Evolutionary conservation across 495 filamentous ascomycete genomes (phyloP).

Genomic region (Aspergillus olivimuriae): DNA sequence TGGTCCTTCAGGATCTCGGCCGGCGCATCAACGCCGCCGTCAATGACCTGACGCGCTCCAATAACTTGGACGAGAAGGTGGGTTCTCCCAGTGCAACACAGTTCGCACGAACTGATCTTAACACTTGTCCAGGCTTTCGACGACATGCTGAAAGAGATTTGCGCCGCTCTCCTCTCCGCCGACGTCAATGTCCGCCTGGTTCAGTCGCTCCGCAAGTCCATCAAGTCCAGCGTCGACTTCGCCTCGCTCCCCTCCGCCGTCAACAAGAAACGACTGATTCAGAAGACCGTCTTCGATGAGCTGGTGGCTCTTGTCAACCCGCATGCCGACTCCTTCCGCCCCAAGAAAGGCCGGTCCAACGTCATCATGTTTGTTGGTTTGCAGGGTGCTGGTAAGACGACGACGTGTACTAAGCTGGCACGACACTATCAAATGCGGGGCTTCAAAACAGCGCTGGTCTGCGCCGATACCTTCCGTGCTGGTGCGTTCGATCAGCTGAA

Average conservation of each 20-base stretch:
- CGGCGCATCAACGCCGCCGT: constrained; percentile 97
- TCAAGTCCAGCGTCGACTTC: constrained; percentile 86
- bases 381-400: constrained; percentile 96
- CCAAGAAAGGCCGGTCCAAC: constrained; percentile 92
- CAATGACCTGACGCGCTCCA: constrained; percentile 83
- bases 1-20: constrained; percentile 98
- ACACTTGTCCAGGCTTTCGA: constrained; percentile 96
- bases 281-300: constrained; percentile 97
- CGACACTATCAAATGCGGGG: constrained; percentile 91
- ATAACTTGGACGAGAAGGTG: constrained; percentile 94
- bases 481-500: constrained; percentile 98
- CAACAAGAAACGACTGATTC: constrained; percentile 97
- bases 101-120: neutral
- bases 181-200: constrained; percentile 98
- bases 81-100: neutral
- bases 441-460: constrained; percentile 91
- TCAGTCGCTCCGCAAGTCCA: constrained; percentile 83
- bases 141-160: constrained; percentile 96
- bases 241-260: constrained; percentile 78
- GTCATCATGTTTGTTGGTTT: constrained; percentile 99
- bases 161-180: constrained; percentile 85
- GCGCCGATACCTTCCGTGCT: constrained; percentile 96
- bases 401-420: constrained; percentile 95
- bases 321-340: constrained; percentile 91
- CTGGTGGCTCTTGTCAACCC: constrained; percentile 93